Conservation (phyloP, 2,329 filamentous ascomycete species). For the Beauveria scarabaeidicola region DNA sequence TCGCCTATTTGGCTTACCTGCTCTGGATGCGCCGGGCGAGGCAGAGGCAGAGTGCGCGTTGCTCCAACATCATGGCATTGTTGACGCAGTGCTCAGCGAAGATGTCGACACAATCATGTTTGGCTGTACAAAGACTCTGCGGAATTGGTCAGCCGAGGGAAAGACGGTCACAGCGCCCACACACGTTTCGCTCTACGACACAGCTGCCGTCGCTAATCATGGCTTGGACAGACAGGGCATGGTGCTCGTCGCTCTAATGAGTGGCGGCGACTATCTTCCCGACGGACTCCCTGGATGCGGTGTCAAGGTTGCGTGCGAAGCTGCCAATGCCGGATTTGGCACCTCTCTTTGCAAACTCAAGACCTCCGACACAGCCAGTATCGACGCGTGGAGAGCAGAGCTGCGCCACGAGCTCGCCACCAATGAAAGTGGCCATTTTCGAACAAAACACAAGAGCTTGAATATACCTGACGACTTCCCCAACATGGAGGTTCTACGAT, state of each 20-base stretch:
- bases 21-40: slow-evolving; percentile 84
- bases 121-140: slow-evolving; percentile 68
- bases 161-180: slow-evolving; percentile 62
- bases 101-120: slow-evolving; percentile 99
- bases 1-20: slow-evolving; percentile 73
- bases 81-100: slow-evolving; percentile 90
- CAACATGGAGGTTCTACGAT: slow-evolving; percentile 66
- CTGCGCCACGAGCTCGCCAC: slow-evolving; percentile 69
- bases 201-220: slow-evolving; percentile 43
- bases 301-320: slow-evolving; percentile 80
- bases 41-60: slow-evolving; percentile 93
- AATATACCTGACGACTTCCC: slow-evolving; percentile 76
- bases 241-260: slow-evolving; percentile 90
- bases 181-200: slow-evolving; percentile 76
- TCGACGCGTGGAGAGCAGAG: slow-evolving; percentile 62
- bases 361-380: slow-evolving; percentile 46
- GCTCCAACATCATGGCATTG: slow-evolving; percentile 70
- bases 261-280: slow-evolving; percentile 87
- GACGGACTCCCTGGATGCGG: slow-evolving; percentile 84
- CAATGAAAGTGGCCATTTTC: slow-evolving; percentile 77
- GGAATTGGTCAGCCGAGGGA: slow-evolving; percentile 74
- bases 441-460: slow-evolving; percentile 63
- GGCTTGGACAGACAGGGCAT: slow-evolving; percentile 79
- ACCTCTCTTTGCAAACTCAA: slow-evolving; percentile 60
- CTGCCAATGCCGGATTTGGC: slow-evolving; percentile 81